phyloP scores from a whole-genome alignment of 169 alveolate species.

The Pseudocohnilembus persalinus region DNA sequence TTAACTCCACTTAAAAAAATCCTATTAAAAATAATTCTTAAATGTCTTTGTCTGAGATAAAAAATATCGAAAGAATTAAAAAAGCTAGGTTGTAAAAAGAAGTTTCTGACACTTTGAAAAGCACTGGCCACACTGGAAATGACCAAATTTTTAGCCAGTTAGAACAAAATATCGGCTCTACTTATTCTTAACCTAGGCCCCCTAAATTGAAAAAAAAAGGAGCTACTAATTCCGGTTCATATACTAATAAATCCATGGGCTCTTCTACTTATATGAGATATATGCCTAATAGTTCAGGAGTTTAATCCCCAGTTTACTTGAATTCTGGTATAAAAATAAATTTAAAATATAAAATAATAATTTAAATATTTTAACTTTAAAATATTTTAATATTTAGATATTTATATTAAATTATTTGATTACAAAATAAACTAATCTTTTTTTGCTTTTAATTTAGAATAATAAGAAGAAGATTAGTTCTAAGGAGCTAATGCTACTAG shows the following conservation, averaged over 20 bases:
- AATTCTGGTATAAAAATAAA: too few species aligned
- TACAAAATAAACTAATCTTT: too few species aligned
- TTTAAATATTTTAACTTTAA: too few species aligned
- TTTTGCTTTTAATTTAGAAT: too few species aligned
- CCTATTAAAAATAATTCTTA: background rate
- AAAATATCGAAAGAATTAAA: slow-evolving; percentile 8
- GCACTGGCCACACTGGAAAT: background rate
- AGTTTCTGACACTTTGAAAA: background rate
- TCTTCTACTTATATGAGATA: background rate
- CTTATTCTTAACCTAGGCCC: background rate
- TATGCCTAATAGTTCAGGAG: too few species aligned
- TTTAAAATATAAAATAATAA: too few species aligned
- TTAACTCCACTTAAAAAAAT: background rate
- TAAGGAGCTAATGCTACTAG: too few species aligned
- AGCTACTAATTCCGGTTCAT: background rate
- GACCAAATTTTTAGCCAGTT: background rate
- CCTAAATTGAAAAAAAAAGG: background rate
- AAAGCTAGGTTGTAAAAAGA: slow-evolving; percentile 29
- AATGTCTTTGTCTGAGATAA: background rate
- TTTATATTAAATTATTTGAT: too few species aligned
- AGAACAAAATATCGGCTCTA: too few species aligned
- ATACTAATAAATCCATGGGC: background rate
- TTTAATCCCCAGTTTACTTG: too few species aligned
- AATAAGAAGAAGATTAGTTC: too few species aligned
- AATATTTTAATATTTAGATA: too few species aligned